phyloP scores from a whole-genome alignment of 176 grass and related monocot species.

The Hsuehochloa calcarea region DNA sequence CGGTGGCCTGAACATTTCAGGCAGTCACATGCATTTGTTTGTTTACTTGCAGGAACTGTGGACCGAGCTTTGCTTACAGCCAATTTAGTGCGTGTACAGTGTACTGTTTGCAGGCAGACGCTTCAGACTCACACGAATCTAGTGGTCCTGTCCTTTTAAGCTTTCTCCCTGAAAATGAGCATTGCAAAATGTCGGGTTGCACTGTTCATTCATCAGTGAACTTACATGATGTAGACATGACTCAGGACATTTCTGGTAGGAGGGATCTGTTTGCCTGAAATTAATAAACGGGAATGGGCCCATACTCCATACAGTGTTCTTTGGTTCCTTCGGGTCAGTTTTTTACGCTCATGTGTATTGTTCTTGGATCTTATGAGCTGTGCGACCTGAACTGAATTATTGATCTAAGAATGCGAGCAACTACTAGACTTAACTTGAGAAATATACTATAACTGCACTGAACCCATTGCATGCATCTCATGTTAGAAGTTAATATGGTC shows the following conservation, averaged over 20 bases:
- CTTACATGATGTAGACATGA: not conserved
- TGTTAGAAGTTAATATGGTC: not conserved
- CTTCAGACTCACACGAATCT: not conserved
- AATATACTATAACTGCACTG: not conserved
- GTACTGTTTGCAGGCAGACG: not conserved
- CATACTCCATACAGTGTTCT: not conserved
- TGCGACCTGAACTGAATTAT: not conserved
- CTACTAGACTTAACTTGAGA: not conserved
- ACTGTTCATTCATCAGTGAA: not conserved
- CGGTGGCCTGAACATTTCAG: not conserved
- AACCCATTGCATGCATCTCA: not conserved
- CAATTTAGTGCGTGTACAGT: not conserved
- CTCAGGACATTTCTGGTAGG: not conserved
- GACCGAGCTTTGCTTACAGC: not conserved
- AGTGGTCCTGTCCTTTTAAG: constrained; percentile 2
- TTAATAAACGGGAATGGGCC: not conserved
- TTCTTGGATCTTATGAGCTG: not conserved
- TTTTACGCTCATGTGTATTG: not conserved
- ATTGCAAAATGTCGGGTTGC: not conserved
- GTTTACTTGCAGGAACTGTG: not conserved
- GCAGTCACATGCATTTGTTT: constrained; percentile 35
- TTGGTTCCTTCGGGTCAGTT: not conserved
- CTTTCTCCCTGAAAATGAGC: no score
- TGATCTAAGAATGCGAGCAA: not conserved
- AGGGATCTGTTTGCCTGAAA: not conserved